phyloP scores from a whole-genome alignment of 345 rosid species.

The Anastatica hierochuntica region DNA sequence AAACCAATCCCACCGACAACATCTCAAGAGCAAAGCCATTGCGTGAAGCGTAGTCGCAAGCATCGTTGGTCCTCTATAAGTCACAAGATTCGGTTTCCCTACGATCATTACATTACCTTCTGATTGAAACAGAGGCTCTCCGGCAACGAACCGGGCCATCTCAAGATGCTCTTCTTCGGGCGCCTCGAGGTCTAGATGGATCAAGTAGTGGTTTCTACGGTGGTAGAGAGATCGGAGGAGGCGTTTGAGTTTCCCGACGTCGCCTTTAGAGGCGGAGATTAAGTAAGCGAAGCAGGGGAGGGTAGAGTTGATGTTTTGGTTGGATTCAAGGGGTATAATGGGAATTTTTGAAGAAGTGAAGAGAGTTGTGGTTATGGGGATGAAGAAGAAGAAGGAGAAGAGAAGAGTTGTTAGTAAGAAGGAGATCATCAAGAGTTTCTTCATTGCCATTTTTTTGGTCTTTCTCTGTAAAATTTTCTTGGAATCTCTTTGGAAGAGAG shows the following conservation, averaged over 20 bases:
- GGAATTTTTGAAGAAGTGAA: conserved; percentile 31
- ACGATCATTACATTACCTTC: conserved; percentile 76
- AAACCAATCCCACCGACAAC: conserved; percentile 92
- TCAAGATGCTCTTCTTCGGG: conserved; percentile 44
- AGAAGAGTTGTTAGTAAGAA: conserved; percentile 45
- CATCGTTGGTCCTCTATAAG: conserved; percentile 94
- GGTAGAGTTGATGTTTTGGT: conserved; percentile 27
- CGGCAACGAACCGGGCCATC: conserved; percentile 43
- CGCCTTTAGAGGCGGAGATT: conserved; percentile 77
- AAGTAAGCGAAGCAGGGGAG: conserved; percentile 75
- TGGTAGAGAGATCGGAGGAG: conserved; percentile 61
- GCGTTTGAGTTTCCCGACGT: conserved; percentile 45
- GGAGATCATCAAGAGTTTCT: conserved; percentile 42
- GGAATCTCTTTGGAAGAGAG: neutral
- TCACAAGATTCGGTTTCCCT: conserved; percentile 68
- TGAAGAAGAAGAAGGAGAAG: conserved; percentile 42
- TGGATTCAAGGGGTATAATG: conserved; percentile 23
- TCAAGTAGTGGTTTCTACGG: conserved; percentile 64
- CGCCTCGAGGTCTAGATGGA: conserved; percentile 68
- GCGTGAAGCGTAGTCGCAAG: conserved; percentile 80
- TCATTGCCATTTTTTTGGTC: conserved; percentile 10
- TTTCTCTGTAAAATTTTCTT: conserved; percentile 17
- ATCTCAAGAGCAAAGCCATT: conserved; percentile 60
- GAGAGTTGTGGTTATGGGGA: conserved; percentile 34
- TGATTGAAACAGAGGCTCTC: conserved; percentile 39